A percentile compares a stretch with the other conserved stretches of the same genome.
Conservation (phyloP, 768 basidiomycete genomes). For the Russula griseocarnosa region DNA sequence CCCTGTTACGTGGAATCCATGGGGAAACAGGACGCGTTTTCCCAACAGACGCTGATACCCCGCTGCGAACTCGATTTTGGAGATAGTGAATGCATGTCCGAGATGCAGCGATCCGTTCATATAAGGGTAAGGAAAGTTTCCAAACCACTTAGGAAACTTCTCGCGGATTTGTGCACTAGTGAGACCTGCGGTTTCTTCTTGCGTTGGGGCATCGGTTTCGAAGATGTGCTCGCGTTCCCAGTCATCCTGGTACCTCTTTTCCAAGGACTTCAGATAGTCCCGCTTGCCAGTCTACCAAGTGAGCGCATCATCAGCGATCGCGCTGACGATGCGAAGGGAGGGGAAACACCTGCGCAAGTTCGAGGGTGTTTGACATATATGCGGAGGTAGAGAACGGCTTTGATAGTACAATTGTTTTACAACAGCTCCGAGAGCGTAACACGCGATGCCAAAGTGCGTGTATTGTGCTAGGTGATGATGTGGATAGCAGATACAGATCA, state of each 20-base stretch:
- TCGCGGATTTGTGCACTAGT: constrained; percentile 61
- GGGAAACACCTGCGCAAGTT: constrained; percentile 34
- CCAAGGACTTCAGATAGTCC: constrained; percentile 78
- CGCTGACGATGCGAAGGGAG: constrained; percentile 5
- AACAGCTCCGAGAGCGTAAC: constrained; percentile 26
- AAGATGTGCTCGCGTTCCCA: constrained; percentile 81
- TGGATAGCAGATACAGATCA: constrained; percentile 17
- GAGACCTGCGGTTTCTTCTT: constrained; percentile 59
- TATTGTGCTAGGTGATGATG: constrained; percentile 13
- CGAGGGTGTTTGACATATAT: constrained; percentile 32
- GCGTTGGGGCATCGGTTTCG: constrained; percentile 76
- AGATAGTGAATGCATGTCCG: constrained; percentile 97
- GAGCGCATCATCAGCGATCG: constrained; percentile 8
- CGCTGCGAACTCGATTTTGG: constrained; percentile 94
- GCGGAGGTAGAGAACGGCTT: constrained; percentile 7
- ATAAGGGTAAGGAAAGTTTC: constrained; percentile 93
- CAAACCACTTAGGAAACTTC: constrained; percentile 94
- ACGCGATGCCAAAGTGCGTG: constrained; percentile 22
- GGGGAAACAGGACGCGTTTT: constrained; percentile 93
- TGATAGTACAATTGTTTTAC: constrained; percentile 30
- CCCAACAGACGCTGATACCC: constrained; percentile 95
- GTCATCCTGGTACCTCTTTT: constrained; percentile 75
- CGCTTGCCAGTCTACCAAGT: constrained; percentile 80
- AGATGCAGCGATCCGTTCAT: constrained; percentile 98
- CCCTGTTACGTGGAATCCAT: constrained; percentile 95